These are phyloP conservation scores for Trichopus zeylanicus DNA, from an alignment of 116 monocot genomes.

Conservation along the genomic window DNA sequence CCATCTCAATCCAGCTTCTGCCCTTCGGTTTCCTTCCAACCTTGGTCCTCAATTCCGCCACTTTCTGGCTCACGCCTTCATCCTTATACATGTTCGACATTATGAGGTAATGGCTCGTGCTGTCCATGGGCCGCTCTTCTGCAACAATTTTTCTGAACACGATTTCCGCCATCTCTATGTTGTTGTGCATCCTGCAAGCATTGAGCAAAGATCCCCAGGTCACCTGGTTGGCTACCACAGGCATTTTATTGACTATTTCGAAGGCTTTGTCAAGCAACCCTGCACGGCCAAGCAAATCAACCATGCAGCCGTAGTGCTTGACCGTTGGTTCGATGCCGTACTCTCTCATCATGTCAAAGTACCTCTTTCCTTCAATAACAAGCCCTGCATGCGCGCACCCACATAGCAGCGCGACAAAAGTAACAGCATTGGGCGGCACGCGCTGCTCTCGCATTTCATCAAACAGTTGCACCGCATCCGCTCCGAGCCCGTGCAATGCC, in stretches of 20 bases:
- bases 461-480: constrained; percentile 13
- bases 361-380: constrained; percentile 12
- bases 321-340: constrained; percentile 16
- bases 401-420: constrained; percentile 15
- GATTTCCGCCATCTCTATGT: constrained; percentile 17
- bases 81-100: constrained; percentile 27
- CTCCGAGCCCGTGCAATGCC: constrained; percentile 15
- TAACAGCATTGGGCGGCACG: constrained; percentile 14
- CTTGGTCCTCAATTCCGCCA: constrained; percentile 13
- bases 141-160: constrained; percentile 15
- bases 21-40: constrained; percentile 22
- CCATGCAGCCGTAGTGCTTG: constrained; percentile 49
- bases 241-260: constrained; percentile 22
- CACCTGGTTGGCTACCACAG: constrained; percentile 18
- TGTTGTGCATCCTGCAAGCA: constrained; percentile 22
- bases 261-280: constrained; percentile 35
- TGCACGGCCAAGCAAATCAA: constrained; percentile 35
- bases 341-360: constrained; percentile 16
- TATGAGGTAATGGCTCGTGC: constrained; percentile 27
- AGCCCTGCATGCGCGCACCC: constrained; percentile 13
- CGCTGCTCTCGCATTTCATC: constrained; percentile 6
- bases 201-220: constrained; percentile 39
- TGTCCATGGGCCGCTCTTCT: constrained; percentile 7
- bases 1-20: constrained; percentile 32
- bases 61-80: constrained; percentile 13